Evolutionary conservation across 257 asterid genomes (phyloP), one percentile per base, ranked within the genome.

Genomic region (Capsicum baccatum): DNA sequence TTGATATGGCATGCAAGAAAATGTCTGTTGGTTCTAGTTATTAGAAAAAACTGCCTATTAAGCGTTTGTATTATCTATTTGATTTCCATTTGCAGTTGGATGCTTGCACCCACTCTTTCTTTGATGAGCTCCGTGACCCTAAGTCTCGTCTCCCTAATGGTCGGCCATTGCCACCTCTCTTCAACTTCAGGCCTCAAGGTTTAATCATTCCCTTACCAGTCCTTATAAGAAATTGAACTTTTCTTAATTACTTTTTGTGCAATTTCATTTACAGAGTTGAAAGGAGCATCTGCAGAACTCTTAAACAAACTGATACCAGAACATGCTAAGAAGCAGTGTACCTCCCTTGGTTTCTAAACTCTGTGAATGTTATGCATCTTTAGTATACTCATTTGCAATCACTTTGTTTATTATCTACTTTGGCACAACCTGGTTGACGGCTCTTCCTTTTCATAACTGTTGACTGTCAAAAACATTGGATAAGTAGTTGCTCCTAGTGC

Each of bases 311-410:
- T 94, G 92, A 91, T 94, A 71, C 98, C 98, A 0, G 94, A 91
- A 84, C 97, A 94, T 56, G 97, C 94, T 19, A 87, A 92, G 85
- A 94, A 91, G 91, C 98, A 94, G 83, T 92, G 94, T 83, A 86
- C 95, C 37, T 92, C 91, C 87, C 92, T 92, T 55, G 92, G 92
- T 55, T 86, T 89, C 54, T 94, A 52, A 54, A 54, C 81, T 10
- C 52, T 52, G 63, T 76, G 85, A 90, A 52, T 76, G 63, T 52
- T 74, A 15, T 76, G 81, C 14, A 76, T 52, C 48, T 52, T 13
- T 52, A 21, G 64, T 54, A 44, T 26, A 76, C 81, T 52, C 26
- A 76, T 76, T 50, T 26, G 81, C 62, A 54, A 76, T 48, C 63
- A 76, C 7, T 74, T 50, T 76, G 44, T 14, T 52, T 76, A 54